Conservation (phyloP, 1,284 basidiomycete species). For the Marasmius sp. region DNA sequence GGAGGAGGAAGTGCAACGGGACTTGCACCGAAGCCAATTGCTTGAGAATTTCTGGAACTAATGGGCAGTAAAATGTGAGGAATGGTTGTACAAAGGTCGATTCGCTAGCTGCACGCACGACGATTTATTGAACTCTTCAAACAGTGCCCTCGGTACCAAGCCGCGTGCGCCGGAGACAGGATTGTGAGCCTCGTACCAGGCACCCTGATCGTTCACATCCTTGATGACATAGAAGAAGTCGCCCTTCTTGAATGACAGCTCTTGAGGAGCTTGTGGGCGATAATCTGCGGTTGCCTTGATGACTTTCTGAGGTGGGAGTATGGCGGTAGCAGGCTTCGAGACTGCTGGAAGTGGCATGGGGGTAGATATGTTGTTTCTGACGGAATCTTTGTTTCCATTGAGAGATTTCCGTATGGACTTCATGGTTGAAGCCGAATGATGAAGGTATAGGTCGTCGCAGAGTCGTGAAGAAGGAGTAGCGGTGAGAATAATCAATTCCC, state of each 20-base stretch:
- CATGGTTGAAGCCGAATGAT: slow-evolving; percentile 46
- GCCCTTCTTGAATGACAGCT: slow-evolving; percentile 90
- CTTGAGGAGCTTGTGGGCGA: slow-evolving; percentile 75
- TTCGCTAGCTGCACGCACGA: slow-evolving; percentile 47
- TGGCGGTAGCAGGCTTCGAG: slow-evolving; percentile 66
- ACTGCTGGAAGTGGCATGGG: slow-evolving; percentile 63
- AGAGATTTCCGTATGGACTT: slow-evolving; percentile 87
- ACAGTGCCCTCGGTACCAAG: slow-evolving; percentile 82
- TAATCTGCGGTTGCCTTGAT: slow-evolving; percentile 83
- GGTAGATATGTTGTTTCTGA: slow-evolving; percentile 65
- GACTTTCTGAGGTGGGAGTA: slow-evolving; percentile 91
- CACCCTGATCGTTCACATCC: slow-evolving; percentile 57
- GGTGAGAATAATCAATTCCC: neutral
- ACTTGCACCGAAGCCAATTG: slow-evolving; percentile 10
- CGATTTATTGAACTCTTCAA: slow-evolving; percentile 86
- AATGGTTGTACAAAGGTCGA: slow-evolving; percentile 10
- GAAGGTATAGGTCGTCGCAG: slow-evolving; percentile 15
- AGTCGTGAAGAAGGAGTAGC: slow-evolving; percentile 27
- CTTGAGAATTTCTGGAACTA: slow-evolving; percentile 44
- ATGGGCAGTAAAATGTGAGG: slow-evolving; percentile 3
- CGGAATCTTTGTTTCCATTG: slow-evolving; percentile 61
- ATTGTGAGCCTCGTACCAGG: slow-evolving; percentile 89
- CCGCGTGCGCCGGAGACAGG: slow-evolving; percentile 91
- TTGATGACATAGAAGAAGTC: slow-evolving; percentile 97
- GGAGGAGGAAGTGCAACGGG: slow-evolving; percentile 3